phyloP scores from a whole-genome alignment of 2,329 filamentous ascomycete species.

The Fusarium sp. region DNA sequence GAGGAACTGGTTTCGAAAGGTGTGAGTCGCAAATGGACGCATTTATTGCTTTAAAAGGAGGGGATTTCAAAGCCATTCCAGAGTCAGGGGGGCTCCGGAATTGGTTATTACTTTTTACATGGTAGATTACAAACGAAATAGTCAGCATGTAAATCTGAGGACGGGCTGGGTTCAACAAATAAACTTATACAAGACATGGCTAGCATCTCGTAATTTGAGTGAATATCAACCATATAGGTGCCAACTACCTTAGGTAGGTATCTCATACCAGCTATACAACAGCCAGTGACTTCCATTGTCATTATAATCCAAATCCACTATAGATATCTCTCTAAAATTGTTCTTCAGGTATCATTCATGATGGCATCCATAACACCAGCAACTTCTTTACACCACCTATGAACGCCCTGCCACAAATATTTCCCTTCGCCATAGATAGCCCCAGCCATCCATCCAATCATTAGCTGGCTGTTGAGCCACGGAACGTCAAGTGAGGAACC shows the following conservation, averaged over 20 bases:
- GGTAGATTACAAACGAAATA: constrained; percentile 11
- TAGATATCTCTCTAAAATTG: constrained; percentile 23
- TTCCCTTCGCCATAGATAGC: constrained; percentile 7
- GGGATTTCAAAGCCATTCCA: constrained; percentile 1
- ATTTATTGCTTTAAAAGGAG: constrained; percentile 17
- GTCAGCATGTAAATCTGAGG: not conserved
- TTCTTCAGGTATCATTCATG: constrained; percentile 35
- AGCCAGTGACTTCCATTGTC: not conserved
- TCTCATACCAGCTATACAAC: not conserved
- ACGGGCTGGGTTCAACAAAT: constrained; percentile 20
- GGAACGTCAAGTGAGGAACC: constrained; percentile 9
- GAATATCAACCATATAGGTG: not conserved
- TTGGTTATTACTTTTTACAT: constrained; percentile 10
- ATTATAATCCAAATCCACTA: constrained; percentile 16
- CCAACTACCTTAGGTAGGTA: not conserved
- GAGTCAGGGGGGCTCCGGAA: constrained; percentile 10
- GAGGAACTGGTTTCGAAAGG: not conserved
- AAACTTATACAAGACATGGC: constrained; percentile 16
- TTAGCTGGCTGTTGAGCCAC: constrained; percentile 9
- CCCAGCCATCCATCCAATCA: constrained; percentile 31
- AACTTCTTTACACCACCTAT: constrained; percentile 26
- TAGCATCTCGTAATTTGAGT: not conserved
- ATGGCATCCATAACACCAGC: constrained; percentile 30
- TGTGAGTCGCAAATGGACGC: not conserved
- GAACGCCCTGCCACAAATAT: constrained; percentile 37